Base-by-base conservation (phyloP, 2,329 filamentous ascomycete genomes). In the Pyricularia pennisetigena region DNA sequence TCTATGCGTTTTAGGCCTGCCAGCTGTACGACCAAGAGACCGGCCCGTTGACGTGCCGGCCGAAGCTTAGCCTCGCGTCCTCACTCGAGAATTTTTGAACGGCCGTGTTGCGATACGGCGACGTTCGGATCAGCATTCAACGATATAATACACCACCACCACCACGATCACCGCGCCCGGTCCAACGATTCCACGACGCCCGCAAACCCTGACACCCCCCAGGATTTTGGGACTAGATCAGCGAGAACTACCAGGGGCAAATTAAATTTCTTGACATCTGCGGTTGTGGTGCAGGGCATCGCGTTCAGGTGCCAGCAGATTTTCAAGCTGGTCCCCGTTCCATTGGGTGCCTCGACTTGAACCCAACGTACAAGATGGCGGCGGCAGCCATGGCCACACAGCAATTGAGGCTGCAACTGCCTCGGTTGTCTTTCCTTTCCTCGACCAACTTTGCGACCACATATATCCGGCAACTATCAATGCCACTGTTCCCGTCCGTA, bases 401-500 rank as follows among this genome's bases (percentile, higher is more conserved):
- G 67, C 71, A 64, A 64, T 69, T 72, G 69, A 71, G 71, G 70
- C 69, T 72, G 69, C 67, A 73, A 24, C 69, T 73, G 23, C 72
- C 73, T 9, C 70, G 72, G 70, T 35, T 72, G 12, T 69, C 67
- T 9, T 32, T 73, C 26, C 71, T 73, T 35, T 70, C 72, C 67
- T 64, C 49, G 69, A 29, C 24, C 64, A 63, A 16, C 23, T 28
- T 57, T n/a, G 29, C 66, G 14, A n/a, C 64, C 26, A 66, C 70
- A 61, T 65, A 68, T 14, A 65, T 69, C 12, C 71, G 70, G 14
- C 71, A 70, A 54, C 62, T 75, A 65, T 70, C 73, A 57, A 66
- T 73, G 23, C 74, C 73, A 0, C 69, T 73, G 29, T 69, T 74
- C 66, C 73, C 72, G 26, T 71, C 71, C 16, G 59, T 74, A 66